Evolutionary conservation across 768 basidiomycete species (phyloP), one percentile per base, ranked within the genome.

Genomic region (Gymnopilus junonius): DNA sequence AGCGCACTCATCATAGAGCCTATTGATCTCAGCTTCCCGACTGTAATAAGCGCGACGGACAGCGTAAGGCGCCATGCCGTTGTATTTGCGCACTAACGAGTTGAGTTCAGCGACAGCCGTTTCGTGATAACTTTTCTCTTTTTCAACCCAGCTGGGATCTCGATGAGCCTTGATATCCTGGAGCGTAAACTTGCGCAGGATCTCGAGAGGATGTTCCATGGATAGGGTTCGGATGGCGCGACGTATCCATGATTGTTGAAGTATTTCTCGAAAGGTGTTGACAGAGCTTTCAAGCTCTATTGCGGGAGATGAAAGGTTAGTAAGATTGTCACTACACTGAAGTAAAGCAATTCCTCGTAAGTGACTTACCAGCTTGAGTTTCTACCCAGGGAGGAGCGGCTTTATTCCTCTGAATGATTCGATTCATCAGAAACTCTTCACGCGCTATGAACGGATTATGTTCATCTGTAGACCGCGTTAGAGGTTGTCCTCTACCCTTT

Each of bases 311-410:
- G 10, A 43, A 34, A n/a, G n/a, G 42, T 21, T 11, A 17, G 10
- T n/a, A 7, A 50, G 7, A 45, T 15, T 43, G 21, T 34, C 7
- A 55, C 3, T 34, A 2, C 27, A 45, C n/a, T 21, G 31, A 17
- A 15, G 21, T 20, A 14, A 23, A 25, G 34, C 1, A 20, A 14
- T 20, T 8, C 15, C 8, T 27, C 4, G 17, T n/a, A 29, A 73
- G 29, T 15, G 17, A 32, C 29, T 48, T 64, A 87, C 89, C 90
- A 59, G 80, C 78, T 74, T 94, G 93, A 34, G 93, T 69, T 75
- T 95, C 93, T 1, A 95, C 88, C 93, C 94, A 95, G 3, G 92
- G 90, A 31, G 93, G 94, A 3, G 87, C 85, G 6, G 90, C 91
- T n/a, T 91, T 92, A 65, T 93, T 90, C 54, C 87, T 81, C 70